Conservation (phyloP, 331 rosid species). For the Saraca asoca region DNA sequence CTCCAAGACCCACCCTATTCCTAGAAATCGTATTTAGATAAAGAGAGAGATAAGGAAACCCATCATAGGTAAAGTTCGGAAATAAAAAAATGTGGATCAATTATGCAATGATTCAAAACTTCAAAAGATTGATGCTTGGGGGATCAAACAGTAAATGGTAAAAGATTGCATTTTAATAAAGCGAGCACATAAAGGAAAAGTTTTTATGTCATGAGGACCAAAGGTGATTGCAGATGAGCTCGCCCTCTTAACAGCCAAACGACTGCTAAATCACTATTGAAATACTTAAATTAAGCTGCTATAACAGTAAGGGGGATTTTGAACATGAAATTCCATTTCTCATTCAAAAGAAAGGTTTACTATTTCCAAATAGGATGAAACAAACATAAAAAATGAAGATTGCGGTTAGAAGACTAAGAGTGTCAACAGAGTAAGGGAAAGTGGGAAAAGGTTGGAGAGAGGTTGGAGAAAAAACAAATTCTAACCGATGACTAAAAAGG, state of each 20-base stretch:
- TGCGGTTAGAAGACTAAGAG: too few relatives aligned
- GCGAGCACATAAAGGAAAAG: background rate
- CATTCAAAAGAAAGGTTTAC: background rate
- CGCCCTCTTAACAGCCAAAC: constrained; percentile 6
- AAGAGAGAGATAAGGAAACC: background rate
- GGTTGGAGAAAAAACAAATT: too few relatives aligned
- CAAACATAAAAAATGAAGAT: too few relatives aligned
- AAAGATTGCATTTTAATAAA: background rate
- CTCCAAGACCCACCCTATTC: background rate
- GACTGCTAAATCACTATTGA: background rate
- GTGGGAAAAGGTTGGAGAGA: too few relatives aligned
- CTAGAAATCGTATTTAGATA: background rate
- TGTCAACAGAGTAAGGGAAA: too few relatives aligned
- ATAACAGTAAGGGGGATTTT: background rate
- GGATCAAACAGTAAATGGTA: background rate
- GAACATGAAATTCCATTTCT: background rate
- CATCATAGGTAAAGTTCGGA: too few relatives aligned
- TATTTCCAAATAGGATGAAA: background rate
- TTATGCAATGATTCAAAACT: constrained; percentile 1
- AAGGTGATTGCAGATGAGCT: background rate
- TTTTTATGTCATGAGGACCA: background rate
- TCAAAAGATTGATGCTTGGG: too few relatives aligned
- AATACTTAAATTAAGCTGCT: background rate
- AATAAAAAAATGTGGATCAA: background rate
- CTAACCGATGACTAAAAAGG: too few relatives aligned